Conservation (phyloP, 306 rosid genomes). For the Datisca glomerata region DNA sequence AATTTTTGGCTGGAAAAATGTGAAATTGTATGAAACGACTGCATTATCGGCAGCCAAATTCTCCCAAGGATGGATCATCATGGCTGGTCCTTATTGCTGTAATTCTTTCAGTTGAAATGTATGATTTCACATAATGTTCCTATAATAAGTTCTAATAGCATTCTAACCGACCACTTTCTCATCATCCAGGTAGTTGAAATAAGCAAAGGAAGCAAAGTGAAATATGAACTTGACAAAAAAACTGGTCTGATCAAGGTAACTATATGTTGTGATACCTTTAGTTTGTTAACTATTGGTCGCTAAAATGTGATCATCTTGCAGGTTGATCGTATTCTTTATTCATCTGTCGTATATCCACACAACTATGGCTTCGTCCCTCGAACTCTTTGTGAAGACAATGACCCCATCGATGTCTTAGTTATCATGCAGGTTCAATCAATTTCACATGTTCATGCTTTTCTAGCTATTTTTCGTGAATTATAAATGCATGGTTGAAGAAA, state of each 20-base stretch:
- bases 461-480: too few species aligned
- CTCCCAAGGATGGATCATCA: too few species aligned
- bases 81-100: too few species aligned
- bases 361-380: slow-evolving; percentile 95
- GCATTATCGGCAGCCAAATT: too few species aligned
- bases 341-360: slow-evolving; percentile 94
- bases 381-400: slow-evolving; percentile 84
- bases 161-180: background rate
- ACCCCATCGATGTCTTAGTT: slow-evolving; percentile 74
- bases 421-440: slow-evolving; percentile 67
- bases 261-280: background rate
- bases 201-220: slow-evolving; percentile 86
- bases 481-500: too few species aligned
- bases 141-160: too few species aligned
- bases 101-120: background rate
- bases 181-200: slow-evolving; percentile 71
- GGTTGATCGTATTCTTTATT: slow-evolving; percentile 93
- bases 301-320: slow-evolving; percentile 17
- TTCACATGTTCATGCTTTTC: too few species aligned
- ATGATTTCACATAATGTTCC: too few species aligned
- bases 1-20: too few species aligned
- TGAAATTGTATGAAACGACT: too few species aligned
- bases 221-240: slow-evolving; percentile 85
- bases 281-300: background rate
- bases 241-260: slow-evolving; percentile 78